Evolutionary conservation across 352 stramenopile species (phyloP).

Genomic region (Globisporangium rhizosaccharum): DNA sequence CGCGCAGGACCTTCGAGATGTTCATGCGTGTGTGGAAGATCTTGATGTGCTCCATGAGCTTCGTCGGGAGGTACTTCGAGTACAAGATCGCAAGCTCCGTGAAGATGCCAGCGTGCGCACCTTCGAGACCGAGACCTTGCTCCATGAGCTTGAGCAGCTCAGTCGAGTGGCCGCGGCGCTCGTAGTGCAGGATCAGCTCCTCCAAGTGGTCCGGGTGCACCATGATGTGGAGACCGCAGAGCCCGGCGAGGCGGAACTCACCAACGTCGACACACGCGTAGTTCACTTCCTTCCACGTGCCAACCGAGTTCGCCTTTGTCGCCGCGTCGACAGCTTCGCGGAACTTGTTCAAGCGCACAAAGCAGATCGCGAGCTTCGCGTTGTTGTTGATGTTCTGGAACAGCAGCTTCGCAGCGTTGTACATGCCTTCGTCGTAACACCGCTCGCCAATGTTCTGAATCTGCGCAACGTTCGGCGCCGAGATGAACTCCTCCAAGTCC

Average conservation of each 20-base stretch:
- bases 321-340: slow-evolving; percentile 98
- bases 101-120: slow-evolving; percentile 99
- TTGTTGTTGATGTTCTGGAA: slow-evolving; percentile 99
- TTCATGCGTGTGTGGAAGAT: slow-evolving; percentile 99
- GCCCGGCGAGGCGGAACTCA: slow-evolving; percentile 97
- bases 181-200: slow-evolving; percentile 99
- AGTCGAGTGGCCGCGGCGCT: slow-evolving; percentile 94
- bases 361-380: slow-evolving; percentile 99
- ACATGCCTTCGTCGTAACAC: slow-evolving; percentile 98
- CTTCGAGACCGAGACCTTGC: slow-evolving; percentile 97
- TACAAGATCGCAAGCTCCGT: slow-evolving; percentile 99
- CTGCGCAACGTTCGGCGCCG: slow-evolving; percentile 98
- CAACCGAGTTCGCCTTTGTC: slow-evolving; percentile 98
- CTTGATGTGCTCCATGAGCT: slow-evolving; percentile 99
- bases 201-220: slow-evolving; percentile 99
- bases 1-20: slow-evolving; percentile 95
- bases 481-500: slow-evolving; percentile 99
- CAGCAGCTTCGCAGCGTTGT: slow-evolving; percentile 97
- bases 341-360: slow-evolving; percentile 98
- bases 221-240: slow-evolving; percentile 99
- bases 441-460: slow-evolving; percentile 99
- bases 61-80: slow-evolving; percentile 98
- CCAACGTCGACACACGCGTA: slow-evolving; percentile 97
- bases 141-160: slow-evolving; percentile 98
- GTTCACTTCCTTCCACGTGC: slow-evolving; percentile 99